Base-by-base conservation (phyloP, 495 filamentous ascomycete species). In the Tuber indicum region DNA sequence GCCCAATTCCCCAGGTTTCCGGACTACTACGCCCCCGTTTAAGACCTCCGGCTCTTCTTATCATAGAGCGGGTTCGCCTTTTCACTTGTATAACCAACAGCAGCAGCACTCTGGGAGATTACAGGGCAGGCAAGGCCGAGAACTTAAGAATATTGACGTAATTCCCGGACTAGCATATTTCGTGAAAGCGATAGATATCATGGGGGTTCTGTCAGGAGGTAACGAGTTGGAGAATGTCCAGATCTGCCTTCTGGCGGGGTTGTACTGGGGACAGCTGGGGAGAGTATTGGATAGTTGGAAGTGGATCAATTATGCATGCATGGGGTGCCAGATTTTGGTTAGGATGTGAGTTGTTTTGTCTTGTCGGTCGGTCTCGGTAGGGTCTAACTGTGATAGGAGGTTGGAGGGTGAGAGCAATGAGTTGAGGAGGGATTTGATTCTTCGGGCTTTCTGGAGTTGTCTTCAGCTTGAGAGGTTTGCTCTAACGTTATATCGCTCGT, bases 401-500 rank as follows among this genome's bases (percentile, higher is more conserved):
- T 42, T 84, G 62, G 62, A 74, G 47, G 58, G 44, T 19, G 83
- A 79, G 74, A 82, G 77, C 12, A 76, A 80, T 66, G 71, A 75
- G 2, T 71, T 83, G 46, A 77, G 78, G 47, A 83, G 80, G 71
- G 89, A 91, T 78, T 86, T 91, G 62, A 86, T 92, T 72, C 86
- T 91, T 47, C 91, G 96, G 78, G 93, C 93, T 10, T 97, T 93
- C 80, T 99, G 95, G 95, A 96, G 94, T 14, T 96, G 93, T 82
- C 86, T 97, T 79, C 96, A 98, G 79, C 87, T 98, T 36, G 96
- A 99, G 85, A 97, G 92, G 92, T 94, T 84, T 76, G 85, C 71
- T n/a, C 32, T 3, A n/a, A 70, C 44, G 43, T 73, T 75, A 17
- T 74, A 17, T 70, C 43, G n/a, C 12, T 62, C 17, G 17, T 26